Conservation (phyloP, 305 asterid species). For the Plantago lanceolata region DNA sequence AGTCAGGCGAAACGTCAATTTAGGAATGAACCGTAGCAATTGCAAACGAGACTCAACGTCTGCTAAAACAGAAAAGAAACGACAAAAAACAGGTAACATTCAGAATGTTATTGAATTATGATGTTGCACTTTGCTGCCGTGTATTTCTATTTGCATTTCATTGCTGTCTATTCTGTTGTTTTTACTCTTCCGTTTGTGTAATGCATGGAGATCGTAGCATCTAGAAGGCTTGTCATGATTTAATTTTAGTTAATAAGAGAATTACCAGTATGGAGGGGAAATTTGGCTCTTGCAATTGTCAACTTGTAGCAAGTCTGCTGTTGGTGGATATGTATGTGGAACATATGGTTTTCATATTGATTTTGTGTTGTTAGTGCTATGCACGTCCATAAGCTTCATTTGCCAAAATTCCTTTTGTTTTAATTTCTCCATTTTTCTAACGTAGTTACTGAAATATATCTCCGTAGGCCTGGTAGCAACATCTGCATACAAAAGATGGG, state of each 20-base stretch:
- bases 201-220: constrained; percentile 14
- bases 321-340: background rate
- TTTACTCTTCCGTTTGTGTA: background rate
- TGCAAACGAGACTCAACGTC: constrained; percentile 57
- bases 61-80: constrained; percentile 52
- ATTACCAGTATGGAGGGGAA: background rate
- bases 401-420: too few relatives aligned
- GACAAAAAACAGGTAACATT: constrained; percentile 60
- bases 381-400: background rate
- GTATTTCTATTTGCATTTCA: background rate
- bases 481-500: constrained; percentile 96
- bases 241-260: background rate
- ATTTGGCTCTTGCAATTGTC: background rate
- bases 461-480: constrained; percentile 53
- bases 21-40: constrained; percentile 52
- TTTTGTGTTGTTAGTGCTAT: background rate
- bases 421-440: background rate
- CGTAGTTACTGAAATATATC: constrained; percentile 22
- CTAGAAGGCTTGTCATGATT: background rate
- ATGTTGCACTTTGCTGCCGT: background rate
- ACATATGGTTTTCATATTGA: background rate
- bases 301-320: background rate
- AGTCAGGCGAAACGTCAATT: constrained; percentile 53
- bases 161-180: background rate
- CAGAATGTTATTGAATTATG: constrained; percentile 9